Conservation (phyloP, 192 early-diverging fungal genomes). For the Blastocladiella britannica region DNA sequence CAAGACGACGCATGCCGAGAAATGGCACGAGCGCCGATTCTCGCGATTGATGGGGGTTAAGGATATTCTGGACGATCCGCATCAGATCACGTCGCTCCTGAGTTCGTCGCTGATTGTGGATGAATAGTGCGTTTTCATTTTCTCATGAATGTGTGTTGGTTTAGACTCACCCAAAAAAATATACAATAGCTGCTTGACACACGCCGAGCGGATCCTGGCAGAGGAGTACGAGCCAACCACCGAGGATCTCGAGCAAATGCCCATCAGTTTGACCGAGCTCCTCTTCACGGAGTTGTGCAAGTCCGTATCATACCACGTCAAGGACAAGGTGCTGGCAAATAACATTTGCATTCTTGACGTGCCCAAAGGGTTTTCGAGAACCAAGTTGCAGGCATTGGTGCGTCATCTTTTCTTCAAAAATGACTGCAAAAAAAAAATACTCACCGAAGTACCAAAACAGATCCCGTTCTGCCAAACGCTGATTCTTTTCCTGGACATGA, state of each 20-base stretch:
- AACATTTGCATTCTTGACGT: slow-evolving; percentile 1
- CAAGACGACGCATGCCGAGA: not conserved
- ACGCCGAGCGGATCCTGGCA: not conserved
- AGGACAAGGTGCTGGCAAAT: not conserved
- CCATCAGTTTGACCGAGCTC: not conserved
- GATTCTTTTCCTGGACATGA: not conserved
- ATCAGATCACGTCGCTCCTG: not conserved
- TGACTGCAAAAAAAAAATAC: too few relatives aligned
- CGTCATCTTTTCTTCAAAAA: too few relatives aligned
- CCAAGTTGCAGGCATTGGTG: not conserved
- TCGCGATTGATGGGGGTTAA: not conserved
- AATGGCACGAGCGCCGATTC: not conserved
- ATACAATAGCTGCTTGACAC: not conserved
- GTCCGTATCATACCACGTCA: not conserved
- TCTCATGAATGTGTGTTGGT: not conserved
- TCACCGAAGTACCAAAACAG: too few relatives aligned
- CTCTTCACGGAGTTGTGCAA: not conserved
- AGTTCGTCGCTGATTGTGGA: not conserved
- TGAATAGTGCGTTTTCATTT: not conserved
- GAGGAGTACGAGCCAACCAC: not conserved
- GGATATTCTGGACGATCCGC: not conserved
- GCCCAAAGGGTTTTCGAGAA: not conserved
- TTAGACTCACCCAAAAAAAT: not conserved
- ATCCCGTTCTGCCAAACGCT: not conserved
- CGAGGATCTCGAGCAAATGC: not conserved